Evolutionary conservation across 2,329 filamentous ascomycete genomes (phyloP), one percentile per base, ranked within the genome.

Genomic region (Fusarium odoratissimum): DNA sequence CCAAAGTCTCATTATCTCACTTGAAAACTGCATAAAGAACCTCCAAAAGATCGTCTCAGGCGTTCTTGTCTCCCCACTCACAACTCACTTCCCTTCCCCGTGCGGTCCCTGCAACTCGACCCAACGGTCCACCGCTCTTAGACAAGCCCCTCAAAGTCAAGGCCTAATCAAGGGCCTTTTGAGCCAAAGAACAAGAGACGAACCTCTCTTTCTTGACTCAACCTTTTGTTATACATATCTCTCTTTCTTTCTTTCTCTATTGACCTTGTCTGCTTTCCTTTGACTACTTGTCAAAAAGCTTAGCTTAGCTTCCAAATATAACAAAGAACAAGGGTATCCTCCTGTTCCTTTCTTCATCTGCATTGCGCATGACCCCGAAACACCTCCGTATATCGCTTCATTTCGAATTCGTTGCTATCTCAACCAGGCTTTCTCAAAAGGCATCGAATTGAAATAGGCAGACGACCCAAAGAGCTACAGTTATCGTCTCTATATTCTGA

Each of bases 111-210:
- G 76, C 76, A 78, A 77, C 69, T 69, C 75, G 68, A 78, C 76
- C 76, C 75, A 78, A 78, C 73, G 76, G 62, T 76, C 76, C 76
- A 77, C 76, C 74, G 73, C 76, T 69, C 71, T 74, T 74, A 75
- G 66, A 76, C 72, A 75, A 72, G 62, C 75, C 75, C 75, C 71
- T 73, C 74, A 71, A 69, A 60, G 57, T 60, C 71, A 63, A 73
- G 57, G 72, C 72, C 73, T 62, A 76, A 77, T 69, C 73, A 75
- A 76, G 71, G 68, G 59, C 64, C 64, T 64, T 67, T 54, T 60
- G 54, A 65, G 70, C 59, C 64, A 67, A 67, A 71, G 70, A 74
- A 69, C 33, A 71, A 65, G 46, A 67, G 63, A 67, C 63, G 21
- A 65, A 42, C 40, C 41, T 54, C 60, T 68, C 37, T 46, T 44